Base-by-base conservation (phyloP, 495 filamentous ascomycete species). In the Penicillium subrubescens region DNA sequence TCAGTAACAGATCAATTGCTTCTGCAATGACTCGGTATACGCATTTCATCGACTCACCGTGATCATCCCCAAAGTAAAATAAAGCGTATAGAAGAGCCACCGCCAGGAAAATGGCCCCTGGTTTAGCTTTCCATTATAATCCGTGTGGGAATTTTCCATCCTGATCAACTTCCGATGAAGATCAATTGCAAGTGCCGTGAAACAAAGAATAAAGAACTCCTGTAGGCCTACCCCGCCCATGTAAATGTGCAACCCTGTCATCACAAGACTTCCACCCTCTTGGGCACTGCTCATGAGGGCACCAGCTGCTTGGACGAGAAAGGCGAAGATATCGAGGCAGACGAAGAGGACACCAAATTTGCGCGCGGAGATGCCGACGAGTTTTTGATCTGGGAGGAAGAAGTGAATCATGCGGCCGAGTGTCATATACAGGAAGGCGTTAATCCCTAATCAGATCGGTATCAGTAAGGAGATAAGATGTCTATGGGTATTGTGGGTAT, bases 341-440 rank as follows among this genome's bases (percentile, higher is more conserved):
- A 91, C 87, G 62, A 91, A 92, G 62, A 86, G 77, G 29, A 80
- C 77, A 11, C 66, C 60, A 25, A 62, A 68, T 25, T 62, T 57
- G 17, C 46, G 63, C 11, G 67, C 67, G 19, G 82, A 82, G 66
- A 91, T 75, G 2, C 77, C 66, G 41, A 70, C 75, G 10, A 90
- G 73, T 25, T 73, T 75, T 35, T 81, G 72, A 1, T 61, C 56
- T 8, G 64, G 67, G 1, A 63, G 57, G 53, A 52, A 89, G 71
- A 84, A 85, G 67, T 80, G 79, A 17, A 90, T 82, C 78, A 90
- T 80, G 8, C 89, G 80, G 1, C 85, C 51, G 27, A 90, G 72
- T 17, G 85, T 82, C 87, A 90, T 89, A 78, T 90, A 92, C n/a
- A 82, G 77, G 67, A 85, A 90, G 3, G 88, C 88, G 41, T 91